A percentile compares a stretch with the other conserved stretches of the same genome.
phyloP scores from a whole-genome alignment of 306 rosid species.

The Leucaena leucocephala region DNA sequence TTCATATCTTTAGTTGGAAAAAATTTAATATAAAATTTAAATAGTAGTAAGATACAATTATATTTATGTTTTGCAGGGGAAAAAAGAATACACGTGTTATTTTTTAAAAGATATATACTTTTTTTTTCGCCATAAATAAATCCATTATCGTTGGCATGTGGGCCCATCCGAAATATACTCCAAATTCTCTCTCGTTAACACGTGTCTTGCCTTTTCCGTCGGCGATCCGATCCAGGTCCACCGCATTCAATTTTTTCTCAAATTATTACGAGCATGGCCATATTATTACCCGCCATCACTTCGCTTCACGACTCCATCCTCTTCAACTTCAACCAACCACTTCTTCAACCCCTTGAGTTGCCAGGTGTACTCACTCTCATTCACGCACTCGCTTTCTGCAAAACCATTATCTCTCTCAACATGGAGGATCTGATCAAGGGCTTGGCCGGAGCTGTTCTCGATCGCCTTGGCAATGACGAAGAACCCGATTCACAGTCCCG shows the following conservation, averaged over 20 bases:
- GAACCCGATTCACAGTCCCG: constrained; percentile 38
- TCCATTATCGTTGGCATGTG: too few relatives aligned
- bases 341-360: background rate
- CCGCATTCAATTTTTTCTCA: background rate
- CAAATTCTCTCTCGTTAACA: too few relatives aligned
- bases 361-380: background rate
- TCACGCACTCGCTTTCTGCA: background rate
- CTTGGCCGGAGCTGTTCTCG: constrained; percentile 55
- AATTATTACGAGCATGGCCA: background rate
- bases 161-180: too few relatives aligned
- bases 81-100: too few relatives aligned
- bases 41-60: too few relatives aligned
- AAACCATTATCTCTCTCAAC: background rate
- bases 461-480: constrained; percentile 38
- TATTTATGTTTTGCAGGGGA: too few relatives aligned
- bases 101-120: too few relatives aligned
- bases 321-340: background rate
- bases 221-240: background rate
- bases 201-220: background rate
- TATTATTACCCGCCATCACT: background rate
- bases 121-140: too few relatives aligned
- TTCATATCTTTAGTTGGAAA: too few relatives aligned
- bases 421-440: constrained; percentile 91
- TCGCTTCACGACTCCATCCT: background rate
- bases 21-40: too few relatives aligned